Evolutionary conservation across 2,329 filamentous ascomycete species (phyloP).

Genomic region (Claviceps africana): DNA sequence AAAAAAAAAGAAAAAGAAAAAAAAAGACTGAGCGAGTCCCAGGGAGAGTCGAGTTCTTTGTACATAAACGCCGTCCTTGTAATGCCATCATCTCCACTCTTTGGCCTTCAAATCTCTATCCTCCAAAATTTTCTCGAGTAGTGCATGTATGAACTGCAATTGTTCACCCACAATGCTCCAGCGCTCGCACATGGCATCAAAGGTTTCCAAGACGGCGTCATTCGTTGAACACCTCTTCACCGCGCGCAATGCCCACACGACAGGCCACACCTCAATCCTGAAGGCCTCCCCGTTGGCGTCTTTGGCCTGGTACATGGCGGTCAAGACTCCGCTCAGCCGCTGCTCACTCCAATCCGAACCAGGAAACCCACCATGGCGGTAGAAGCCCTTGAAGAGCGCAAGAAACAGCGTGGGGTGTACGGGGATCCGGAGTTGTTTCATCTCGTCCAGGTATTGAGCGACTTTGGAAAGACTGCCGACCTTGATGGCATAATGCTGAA

Average conservation of each 20-base stretch:
- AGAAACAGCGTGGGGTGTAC: slow-evolving; percentile 67
- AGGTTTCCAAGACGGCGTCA: slow-evolving; percentile 40
- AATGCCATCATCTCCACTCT: slow-evolving; percentile 12
- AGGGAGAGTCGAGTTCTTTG: background rate
- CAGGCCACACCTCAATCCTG: slow-evolving; percentile 45
- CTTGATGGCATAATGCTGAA: slow-evolving; percentile 56
- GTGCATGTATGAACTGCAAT: slow-evolving; percentile 31
- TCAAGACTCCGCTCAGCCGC: slow-evolving; percentile 55
- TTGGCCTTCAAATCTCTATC: slow-evolving; percentile 19
- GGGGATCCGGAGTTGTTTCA: slow-evolving; percentile 54
- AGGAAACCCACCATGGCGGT: slow-evolving; percentile 49
- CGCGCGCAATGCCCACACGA: slow-evolving; percentile 46
- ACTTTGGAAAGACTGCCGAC: slow-evolving; percentile 61
- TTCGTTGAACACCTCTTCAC: slow-evolving; percentile 45
- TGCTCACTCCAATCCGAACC: slow-evolving; percentile 57
- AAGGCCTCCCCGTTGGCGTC: slow-evolving; percentile 33
- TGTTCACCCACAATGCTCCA: slow-evolving; percentile 31
- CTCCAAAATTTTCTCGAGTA: slow-evolving; percentile 28
- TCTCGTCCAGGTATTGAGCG: slow-evolving; percentile 61
- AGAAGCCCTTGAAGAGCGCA: slow-evolving; percentile 71
- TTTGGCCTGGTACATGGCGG: slow-evolving; percentile 44
- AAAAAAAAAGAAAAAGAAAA: background rate
- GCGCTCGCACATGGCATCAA: slow-evolving; percentile 30
- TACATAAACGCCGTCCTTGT: background rate
- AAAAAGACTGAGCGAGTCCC: background rate